These are phyloP conservation scores for Hymenoscyphus albidus DNA, from an alignment of 2,329 filamentous ascomycete species.

Conservation along the genomic window DNA sequence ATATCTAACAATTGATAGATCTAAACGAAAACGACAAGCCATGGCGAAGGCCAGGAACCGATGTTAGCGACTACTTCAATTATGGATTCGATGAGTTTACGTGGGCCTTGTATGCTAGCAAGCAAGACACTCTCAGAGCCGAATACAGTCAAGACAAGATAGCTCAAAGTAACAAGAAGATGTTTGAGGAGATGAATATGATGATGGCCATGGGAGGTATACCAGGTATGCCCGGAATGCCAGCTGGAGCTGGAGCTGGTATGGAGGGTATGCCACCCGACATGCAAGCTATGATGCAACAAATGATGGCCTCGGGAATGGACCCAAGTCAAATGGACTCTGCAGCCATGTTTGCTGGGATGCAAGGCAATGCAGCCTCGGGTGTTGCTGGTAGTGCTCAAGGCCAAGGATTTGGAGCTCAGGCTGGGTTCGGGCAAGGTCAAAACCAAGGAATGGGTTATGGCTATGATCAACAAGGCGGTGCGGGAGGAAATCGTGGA, in stretches of 20 bases:
- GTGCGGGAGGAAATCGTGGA: conserved; percentile 26
- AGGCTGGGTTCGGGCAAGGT: conserved; percentile 44
- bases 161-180: conserved; percentile 69
- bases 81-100: conserved; percentile 99
- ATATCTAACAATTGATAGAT: conserved; percentile 39
- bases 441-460: conserved; percentile 31
- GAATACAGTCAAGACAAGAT: conserved; percentile 68
- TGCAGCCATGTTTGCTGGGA: conserved; percentile 56
- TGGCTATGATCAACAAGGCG: conserved; percentile 32
- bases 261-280: conserved; percentile 63
- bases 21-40: conserved; percentile 82
- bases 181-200: conserved; percentile 68
- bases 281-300: conserved; percentile 67
- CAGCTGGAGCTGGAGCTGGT: conserved; percentile 34
- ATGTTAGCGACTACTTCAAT: conserved; percentile 97
- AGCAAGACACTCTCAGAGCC: conserved; percentile 74
- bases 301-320: conserved; percentile 64
- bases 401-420: conserved; percentile 47
- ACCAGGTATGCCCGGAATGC: conserved; percentile 44
- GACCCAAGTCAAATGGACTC: conserved; percentile 65
- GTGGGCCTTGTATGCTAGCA: conserved; percentile 89
- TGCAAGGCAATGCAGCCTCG: conserved; percentile 45
- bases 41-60: conserved; percentile 91
- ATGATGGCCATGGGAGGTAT: conserved; percentile 57
- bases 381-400: conserved; percentile 47